Evolutionary conservation across 768 basidiomycete genomes (phyloP), one percentile per base, ranked within the genome.

Genomic region (Mycena albidolilacea): DNA sequence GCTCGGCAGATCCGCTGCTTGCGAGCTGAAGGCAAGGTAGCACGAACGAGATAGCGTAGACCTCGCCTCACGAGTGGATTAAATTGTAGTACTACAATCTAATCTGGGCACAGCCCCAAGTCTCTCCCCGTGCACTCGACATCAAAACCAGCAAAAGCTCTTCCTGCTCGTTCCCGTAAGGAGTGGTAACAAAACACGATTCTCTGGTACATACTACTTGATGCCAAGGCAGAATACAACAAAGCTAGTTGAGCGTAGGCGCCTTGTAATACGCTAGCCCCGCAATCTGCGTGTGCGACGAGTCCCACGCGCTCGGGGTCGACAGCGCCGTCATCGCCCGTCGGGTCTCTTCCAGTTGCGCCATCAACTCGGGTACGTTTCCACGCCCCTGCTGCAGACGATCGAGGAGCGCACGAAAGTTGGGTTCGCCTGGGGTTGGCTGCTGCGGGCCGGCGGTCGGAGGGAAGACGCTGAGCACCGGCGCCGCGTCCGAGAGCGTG

Each of bases 321-420:
- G 8, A 43, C 10, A 38, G 9, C 30, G 9, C 15, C 37, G 35
- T 12, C 59, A 23, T 10, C 61, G 38, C 58, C 46, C 70, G 7
- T 41, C 41, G 10, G 65, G 21, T 23, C 41, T 21, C 58, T 50
- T 55, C 5, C 8, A 66, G 14, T 23, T 44, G 68, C 30, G 60
- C 38, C 50, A 38, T 30, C 44, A 55, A 15, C 44, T 37, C 55
- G 0, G 58, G 21, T 17, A 59, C 8, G 14, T 57, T 50, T 30
- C 12, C 12, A 6, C 37, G 37, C n/a, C 35, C 44, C 12, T 55
- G 46, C 48, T 58, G 43, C 6, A 77, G 48, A 9, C 68, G 60
- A 58, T 77, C 74, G 21, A 75, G 69, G 19, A 71, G 38, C 54
- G 38, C 68, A 15, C 71, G 76, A 17, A 77, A 68, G 57, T 75